Evolutionary conservation across 139 green algal genomes (phyloP).

Genomic region (Micractinium conductrix): DNA sequence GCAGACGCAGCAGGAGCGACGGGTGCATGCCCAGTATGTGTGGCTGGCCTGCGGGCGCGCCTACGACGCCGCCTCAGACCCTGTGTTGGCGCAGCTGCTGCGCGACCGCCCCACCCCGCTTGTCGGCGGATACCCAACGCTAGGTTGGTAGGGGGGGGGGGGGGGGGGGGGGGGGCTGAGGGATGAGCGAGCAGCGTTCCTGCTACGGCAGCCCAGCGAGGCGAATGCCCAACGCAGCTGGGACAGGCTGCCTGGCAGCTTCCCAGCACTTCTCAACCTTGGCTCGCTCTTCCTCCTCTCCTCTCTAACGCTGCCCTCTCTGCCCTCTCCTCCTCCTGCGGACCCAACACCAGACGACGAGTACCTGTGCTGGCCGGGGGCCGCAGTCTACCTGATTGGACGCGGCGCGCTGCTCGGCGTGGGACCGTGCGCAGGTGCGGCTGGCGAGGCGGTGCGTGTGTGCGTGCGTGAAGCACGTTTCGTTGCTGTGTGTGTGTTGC

Average conservation of each 20-base stretch:
- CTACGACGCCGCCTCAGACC: constrained; percentile 20
- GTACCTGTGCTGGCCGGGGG: constrained; percentile 29
- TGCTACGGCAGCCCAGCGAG: no score
- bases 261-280: no score
- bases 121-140: constrained; percentile 33
- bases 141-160: no score
- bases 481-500: no score
- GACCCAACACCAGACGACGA: constrained; percentile 22
- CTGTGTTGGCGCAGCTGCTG: constrained; percentile 24
- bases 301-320: no score
- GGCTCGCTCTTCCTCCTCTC: no score
- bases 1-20: background rate
- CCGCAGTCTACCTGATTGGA: constrained; percentile 28
- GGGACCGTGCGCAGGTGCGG: constrained; percentile 32
- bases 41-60: constrained; percentile 48
- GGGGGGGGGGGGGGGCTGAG: no score
- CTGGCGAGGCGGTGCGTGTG: background rate
- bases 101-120: background rate
- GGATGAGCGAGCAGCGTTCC: no score
- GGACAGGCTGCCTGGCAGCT: no score
- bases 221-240: no score
- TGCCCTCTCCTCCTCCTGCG: no score
- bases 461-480: no score
- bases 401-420: constrained; percentile 29
- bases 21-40: constrained; percentile 1